Evolutionary conservation across 2,329 filamentous ascomycete species (phyloP).

Genomic region (Diaporthe destruens): DNA sequence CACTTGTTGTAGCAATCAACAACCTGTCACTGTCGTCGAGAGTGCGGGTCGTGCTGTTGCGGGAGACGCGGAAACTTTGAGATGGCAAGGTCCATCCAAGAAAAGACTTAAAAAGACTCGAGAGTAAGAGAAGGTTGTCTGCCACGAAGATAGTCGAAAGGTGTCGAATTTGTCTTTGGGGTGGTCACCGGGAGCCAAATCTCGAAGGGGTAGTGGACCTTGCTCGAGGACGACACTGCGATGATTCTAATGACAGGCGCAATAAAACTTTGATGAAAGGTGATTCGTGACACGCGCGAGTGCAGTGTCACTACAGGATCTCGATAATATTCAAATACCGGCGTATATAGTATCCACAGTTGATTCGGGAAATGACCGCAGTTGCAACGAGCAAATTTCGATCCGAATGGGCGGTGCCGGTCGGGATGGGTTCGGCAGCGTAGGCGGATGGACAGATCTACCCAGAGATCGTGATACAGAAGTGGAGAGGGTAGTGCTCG

Average conservation of each 20-base stretch:
- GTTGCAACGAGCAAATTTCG: constrained; percentile 28
- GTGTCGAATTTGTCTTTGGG: background rate
- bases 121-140: background rate
- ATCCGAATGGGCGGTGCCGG: constrained; percentile 17
- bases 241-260: background rate
- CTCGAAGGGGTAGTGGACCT: background rate
- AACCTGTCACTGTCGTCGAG: constrained; percentile 1
- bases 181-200: background rate
- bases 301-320: background rate
- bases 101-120: background rate
- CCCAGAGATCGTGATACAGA: constrained; percentile 31
- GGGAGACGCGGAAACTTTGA: constrained; percentile 11
- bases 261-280: constrained; percentile 3
- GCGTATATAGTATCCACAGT: constrained; percentile 25
- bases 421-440: constrained; percentile 29
- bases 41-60: constrained; percentile 1
- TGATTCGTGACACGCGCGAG: constrained; percentile 1
- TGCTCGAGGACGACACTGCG: background rate
- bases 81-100: constrained; percentile 18
- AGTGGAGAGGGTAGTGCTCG: constrained; percentile 32
- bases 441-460: constrained; percentile 33
- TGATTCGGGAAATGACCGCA: constrained; percentile 29
- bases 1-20: constrained; percentile 1
- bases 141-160: background rate
- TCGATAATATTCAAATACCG: background rate